Conservation (phyloP, 306 rosid genomes). For the Hippophae gyantsensis region DNA sequence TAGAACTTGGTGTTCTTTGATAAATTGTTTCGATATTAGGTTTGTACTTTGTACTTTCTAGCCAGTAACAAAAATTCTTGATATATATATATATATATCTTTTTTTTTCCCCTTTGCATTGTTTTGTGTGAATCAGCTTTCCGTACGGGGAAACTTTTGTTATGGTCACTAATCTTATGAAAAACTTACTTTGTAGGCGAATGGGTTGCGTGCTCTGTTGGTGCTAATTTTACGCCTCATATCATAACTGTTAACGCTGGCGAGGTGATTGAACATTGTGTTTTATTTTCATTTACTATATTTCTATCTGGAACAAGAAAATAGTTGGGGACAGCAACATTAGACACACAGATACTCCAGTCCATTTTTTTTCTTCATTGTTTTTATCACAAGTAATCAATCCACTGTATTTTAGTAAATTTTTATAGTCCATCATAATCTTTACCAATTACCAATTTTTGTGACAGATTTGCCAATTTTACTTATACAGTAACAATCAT, state of each 20-base stretch:
- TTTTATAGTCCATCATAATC: background rate
- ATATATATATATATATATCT: no score
- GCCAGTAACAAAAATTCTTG: no score
- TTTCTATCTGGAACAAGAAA: background rate
- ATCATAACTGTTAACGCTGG: constrained; percentile 84
- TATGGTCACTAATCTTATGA: constrained; percentile 9
- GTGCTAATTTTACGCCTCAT: constrained; percentile 90
- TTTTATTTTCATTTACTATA: constrained; percentile 1
- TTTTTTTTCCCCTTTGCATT: background rate
- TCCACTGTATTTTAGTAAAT: background rate
- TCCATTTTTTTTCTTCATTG: background rate
- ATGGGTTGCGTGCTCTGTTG: constrained; percentile 84
- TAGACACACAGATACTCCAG: constrained; percentile 6
- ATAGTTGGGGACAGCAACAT: constrained; percentile 1
- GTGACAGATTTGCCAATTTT: no score
- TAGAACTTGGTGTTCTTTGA: no score
- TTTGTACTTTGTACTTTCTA: no score
- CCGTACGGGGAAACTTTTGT: background rate
- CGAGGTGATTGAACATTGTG: constrained; percentile 45
- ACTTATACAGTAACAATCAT: no score
- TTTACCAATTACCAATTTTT: no score
- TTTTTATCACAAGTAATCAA: background rate
- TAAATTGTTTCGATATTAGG: no score
- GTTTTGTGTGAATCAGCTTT: background rate
- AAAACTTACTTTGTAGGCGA: constrained; percentile 44